Conservation (phyloP, 2,329 filamentous ascomycete genomes). For the Venturia asperata region DNA sequence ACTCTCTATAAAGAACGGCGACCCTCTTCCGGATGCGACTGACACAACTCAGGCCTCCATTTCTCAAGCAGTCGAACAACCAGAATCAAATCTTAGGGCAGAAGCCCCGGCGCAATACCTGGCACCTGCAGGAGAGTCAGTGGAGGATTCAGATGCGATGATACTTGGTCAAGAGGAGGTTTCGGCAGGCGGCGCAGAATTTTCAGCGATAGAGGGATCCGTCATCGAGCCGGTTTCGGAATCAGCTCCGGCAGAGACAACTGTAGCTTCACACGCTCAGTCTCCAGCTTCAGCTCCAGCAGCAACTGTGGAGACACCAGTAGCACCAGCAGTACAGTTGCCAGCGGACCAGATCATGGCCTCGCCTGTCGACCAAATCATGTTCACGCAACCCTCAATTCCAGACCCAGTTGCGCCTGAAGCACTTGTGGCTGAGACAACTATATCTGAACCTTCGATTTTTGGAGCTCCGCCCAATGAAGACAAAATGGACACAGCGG, state of each 20-base stretch:
- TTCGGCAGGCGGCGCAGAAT: background rate
- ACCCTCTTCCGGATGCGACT: background rate
- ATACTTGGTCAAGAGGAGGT: background rate
- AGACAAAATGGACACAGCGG: constrained; percentile 16
- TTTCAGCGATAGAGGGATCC: background rate
- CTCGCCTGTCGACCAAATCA: background rate
- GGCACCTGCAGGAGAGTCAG: constrained; percentile 15
- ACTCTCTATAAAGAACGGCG: constrained; percentile 13
- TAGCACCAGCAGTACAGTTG: background rate
- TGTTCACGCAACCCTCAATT: background rate
- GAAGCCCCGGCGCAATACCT: constrained; percentile 19
- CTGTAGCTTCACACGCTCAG: background rate
- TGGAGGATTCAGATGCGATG: background rate
- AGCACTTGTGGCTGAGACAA: background rate
- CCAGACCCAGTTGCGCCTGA: background rate
- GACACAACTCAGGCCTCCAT: constrained; percentile 22
- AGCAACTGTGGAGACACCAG: background rate
- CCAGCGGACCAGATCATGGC: background rate
- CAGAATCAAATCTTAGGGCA: constrained; percentile 29
- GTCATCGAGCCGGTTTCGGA: background rate
- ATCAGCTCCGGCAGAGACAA: background rate
- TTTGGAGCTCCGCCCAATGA: background rate
- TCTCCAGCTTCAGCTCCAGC: too few species aligned
- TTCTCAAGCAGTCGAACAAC: constrained; percentile 28
- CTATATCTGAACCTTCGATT: background rate